Evolutionary conservation across 2,329 filamentous ascomycete genomes (phyloP), one percentile per base, ranked within the genome.

Genomic region (Nemania sp.): DNA sequence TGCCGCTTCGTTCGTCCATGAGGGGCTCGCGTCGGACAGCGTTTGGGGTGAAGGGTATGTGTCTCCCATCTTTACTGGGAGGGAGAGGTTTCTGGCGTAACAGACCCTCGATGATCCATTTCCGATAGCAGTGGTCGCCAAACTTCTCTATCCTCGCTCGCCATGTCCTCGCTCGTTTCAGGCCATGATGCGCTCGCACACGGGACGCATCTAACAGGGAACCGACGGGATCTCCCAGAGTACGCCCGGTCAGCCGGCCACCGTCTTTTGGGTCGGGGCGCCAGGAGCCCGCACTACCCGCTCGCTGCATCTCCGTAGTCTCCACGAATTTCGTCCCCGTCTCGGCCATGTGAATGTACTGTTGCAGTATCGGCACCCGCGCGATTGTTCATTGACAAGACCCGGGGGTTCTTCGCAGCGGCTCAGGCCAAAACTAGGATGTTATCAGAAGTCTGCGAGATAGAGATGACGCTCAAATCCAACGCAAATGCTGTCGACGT

Each of bases 51-150:
- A 66, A 79, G 66, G 79, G 79, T 47, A 83, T 75, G 58, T 76
- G 78, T 13, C 81, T 77, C 35, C 92, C 92, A 74, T 94, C 88
- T 64, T 88, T 85, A 60, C 87, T 92, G 1, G 87, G 86, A 3
- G 85, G 85, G 34, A 92, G 81, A 3, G 88, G 85, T 67, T 89
- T 84, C 65, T 87, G 87, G 45, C 85, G 81, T 20, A 89, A 73
- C 29, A 90, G 74, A 21, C 81, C 73, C 62, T 83, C 76, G 59
- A 80, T 71, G 34, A 83, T 65, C 55, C 76, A 73, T 63, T 71
- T 76, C 55, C 75, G 75, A 60, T 80, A 81, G 58, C 64, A 72
- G 34, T 54, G 56, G 35, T 35, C 50, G 29, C 49, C 43, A 25
- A 43, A 40, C 10, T 48, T 37, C n/a, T 43, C 43, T n/a, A 55